phyloP scores from a whole-genome alignment of 1,139 yeast species.

The Blastobotrys arbuscula region DNA sequence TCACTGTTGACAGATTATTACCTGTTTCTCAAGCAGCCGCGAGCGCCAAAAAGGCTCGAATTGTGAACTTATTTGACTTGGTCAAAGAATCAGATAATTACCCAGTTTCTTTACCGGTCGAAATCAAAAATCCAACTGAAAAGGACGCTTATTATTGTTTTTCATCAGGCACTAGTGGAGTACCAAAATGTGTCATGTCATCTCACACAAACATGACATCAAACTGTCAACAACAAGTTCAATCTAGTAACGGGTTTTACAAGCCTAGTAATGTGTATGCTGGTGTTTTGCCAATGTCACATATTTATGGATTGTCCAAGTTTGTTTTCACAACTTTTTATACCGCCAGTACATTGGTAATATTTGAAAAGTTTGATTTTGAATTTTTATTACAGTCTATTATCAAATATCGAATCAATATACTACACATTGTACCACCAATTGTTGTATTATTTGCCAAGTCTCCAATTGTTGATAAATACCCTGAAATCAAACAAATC shows the following conservation, averaged over 20 bases:
- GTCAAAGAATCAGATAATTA: not conserved
- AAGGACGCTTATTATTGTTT: constrained; percentile 41
- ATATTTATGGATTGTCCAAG: constrained; percentile 34
- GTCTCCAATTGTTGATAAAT: constrained; percentile 32
- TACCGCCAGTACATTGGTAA: constrained; percentile 26
- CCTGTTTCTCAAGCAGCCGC: constrained; percentile 29
- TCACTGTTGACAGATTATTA: constrained; percentile 24
- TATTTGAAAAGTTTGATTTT: constrained; percentile 33
- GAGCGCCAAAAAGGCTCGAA: not conserved
- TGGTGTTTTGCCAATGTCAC: constrained; percentile 36
- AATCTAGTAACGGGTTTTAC: constrained; percentile 12
- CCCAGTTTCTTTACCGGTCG: not conserved
- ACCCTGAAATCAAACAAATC: constrained; percentile 22
- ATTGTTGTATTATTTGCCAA: constrained; percentile 37
- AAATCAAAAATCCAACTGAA: constrained; percentile 3
- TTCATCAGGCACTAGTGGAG: constrained; percentile 74
- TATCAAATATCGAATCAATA: constrained; percentile 27
- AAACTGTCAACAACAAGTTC: constrained; percentile 26
- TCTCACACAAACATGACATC: constrained; percentile 43
- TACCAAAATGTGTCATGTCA: constrained; percentile 67
- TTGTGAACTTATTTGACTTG: constrained; percentile 1
- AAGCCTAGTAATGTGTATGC: constrained; percentile 13
- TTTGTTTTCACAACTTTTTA: constrained; percentile 26
- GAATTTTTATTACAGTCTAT: constrained; percentile 28
- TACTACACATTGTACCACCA: constrained; percentile 37